Base-by-base conservation (phyloP, 2,329 filamentous ascomycete genomes). In the Fusarium vanettenii region DNA sequence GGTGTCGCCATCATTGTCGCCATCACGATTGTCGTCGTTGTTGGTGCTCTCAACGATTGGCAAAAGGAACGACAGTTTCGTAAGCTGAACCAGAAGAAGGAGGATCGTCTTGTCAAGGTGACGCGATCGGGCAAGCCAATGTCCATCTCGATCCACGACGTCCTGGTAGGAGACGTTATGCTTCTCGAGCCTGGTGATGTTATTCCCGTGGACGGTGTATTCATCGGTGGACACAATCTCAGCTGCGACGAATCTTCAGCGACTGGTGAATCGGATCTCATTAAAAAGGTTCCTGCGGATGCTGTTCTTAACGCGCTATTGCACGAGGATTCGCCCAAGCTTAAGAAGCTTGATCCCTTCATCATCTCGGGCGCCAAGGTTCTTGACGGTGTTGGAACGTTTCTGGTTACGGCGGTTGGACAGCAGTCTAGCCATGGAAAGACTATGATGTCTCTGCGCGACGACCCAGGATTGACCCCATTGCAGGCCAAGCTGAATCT, bases 171-270 rank as follows among this genome's bases (percentile, higher is more conserved):
- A 41, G 92, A 94, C 77, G 86, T 94, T 3, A 85, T 94, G 67
- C 88, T 92, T 78, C 84, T 94, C 2, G 91, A 92, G 69, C 90
- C 92, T 0, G 92, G 92, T 64, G 92, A 94, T 76, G 85, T 93
- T 45, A 87, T 94, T 43, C 92, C 92, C 0, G 92, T 91, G 1
- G 92, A 94, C 77, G 92, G 92, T 9, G 86, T 94, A 55, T 89
- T 94, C 66, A 91, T 94, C 70, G 84, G 86, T 11, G 86, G 86
- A 1, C 84, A 86, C 63, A 82, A 82, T 11, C 75, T 87, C 29
- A 85, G 92, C 80, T 94, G 92, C 77, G 92, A 94, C 74, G 92
- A 94, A 79, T 93, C 91, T 6, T 93, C 92, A 8, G 91, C 91
- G 1, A 94, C 92, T 35, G 92, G 92, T 69, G 92, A 94, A 82